Evolutionary conservation across 768 basidiomycete genomes (phyloP).

Genomic region (Xerocomus brunneocitrinus): DNA sequence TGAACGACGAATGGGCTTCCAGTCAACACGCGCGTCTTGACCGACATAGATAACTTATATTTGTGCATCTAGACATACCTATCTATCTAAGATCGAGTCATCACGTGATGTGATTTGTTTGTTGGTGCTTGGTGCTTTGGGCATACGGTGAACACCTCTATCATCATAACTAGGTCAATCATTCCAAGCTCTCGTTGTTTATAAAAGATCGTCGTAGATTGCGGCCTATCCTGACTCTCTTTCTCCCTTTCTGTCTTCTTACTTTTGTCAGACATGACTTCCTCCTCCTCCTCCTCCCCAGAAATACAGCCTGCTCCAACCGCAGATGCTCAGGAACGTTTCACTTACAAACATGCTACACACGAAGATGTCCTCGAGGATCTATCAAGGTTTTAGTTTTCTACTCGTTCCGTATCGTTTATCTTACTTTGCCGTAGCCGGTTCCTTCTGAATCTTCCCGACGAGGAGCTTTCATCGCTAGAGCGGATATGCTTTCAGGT

Average conservation of each 20-base stretch:
- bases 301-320: constrained; percentile 55
- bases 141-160: constrained; percentile 22
- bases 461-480: constrained; percentile 83
- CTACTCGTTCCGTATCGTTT: constrained; percentile 7
- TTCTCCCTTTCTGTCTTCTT: constrained; percentile 29
- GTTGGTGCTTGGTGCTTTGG: constrained; percentile 18
- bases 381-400: constrained; percentile 64
- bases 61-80: background rate
- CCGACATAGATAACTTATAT: constrained; percentile 7
- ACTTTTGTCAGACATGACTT: constrained; percentile 49
- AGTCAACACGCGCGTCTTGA: constrained; percentile 26
- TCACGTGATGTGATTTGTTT: constrained; percentile 23
- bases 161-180: constrained; percentile 19
- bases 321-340: constrained; percentile 36
- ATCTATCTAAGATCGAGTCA: background rate
- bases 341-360: constrained; percentile 64
- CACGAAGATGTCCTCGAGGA: constrained; percentile 89
- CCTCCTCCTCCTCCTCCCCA: constrained; percentile 75
- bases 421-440: constrained; percentile 49
- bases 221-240: constrained; percentile 26
- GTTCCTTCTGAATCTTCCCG: constrained; percentile 94
- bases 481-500: constrained; percentile 98
- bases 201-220: constrained; percentile 32
- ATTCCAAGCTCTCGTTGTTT: constrained; percentile 25
- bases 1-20: constrained; percentile 86